Base-by-base conservation (phyloP, 768 basidiomycete genomes). In the Epithele typhae region DNA sequence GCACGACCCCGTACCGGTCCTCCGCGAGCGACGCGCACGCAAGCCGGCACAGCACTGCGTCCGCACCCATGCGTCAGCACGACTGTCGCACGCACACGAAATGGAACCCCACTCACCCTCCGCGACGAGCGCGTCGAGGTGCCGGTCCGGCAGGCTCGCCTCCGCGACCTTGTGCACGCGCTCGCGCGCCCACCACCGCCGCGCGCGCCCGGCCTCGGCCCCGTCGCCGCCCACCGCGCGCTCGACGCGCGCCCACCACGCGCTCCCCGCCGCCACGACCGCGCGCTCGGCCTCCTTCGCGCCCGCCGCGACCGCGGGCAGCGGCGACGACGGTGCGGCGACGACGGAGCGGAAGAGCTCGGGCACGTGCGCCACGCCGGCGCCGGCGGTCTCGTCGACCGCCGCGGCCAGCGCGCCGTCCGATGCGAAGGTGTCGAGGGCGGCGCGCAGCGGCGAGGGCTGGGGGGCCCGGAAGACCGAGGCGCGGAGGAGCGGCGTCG, bases 1-100 rank as follows among this genome's bases (percentile, higher is more conserved):
- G 92, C 11, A 92, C 87, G 25, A 83, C 77, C 18, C 91, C 91
- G 58, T 84, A 92, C 17, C 75, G 73, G 66, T 94, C 91, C 62
- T 92, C 92, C 1, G 72, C 70, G 12, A 93, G 67, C 4, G 91
- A 92, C 0, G 82, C 79, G 48, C 81, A 84, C 6, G 77, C 73
- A 7, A 92, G 69, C 40, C 76, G 73, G 1, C 84, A 77, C 3
- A 93, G 69, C 5, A 79, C 89, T 90, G 54, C 14, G 30, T 17
- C 9, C 12, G 35, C 35, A 7, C 6, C n/a, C 35, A 19, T 8
- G 35, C 35, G 18, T 14, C 9, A 36, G 7, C 35, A 19, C 35
- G 8, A 19, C 12, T 36, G 9, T n/a, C 15, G 9, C 9, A 15
- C 30, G 17, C 12, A 33, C 2, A 18, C n/a, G 42, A 23, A 43